Percentiles rank a stretch among this genome's conserved stretches.
Evolutionary conservation across 352 stramenopile species (phyloP).

Genomic region (Phytophthora tentaculata): DNA sequence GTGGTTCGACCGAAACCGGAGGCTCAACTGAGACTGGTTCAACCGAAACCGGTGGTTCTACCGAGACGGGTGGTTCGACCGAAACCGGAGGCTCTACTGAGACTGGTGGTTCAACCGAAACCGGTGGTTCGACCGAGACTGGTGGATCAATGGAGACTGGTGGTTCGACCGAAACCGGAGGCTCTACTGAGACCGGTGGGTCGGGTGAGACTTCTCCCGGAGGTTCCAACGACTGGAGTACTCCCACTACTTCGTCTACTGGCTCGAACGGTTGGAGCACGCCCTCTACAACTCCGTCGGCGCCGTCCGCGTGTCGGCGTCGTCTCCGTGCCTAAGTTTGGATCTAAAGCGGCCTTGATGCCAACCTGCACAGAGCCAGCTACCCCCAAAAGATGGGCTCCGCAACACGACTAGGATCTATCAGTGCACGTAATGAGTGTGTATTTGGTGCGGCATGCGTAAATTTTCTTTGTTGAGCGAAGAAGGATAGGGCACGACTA

Average conservation of each 20-base stretch:
- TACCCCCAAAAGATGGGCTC: background rate
- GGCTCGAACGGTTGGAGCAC: constrained; percentile 28
- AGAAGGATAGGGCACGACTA: too few species aligned
- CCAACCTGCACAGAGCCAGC: too few species aligned
- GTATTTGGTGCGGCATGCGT: constrained; percentile 23
- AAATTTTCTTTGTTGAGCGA: too few species aligned
- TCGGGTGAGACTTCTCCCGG: constrained; percentile 10
- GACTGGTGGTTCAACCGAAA: constrained; percentile 13
- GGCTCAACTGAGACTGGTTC: constrained; percentile 13
- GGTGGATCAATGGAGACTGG: constrained; percentile 1
- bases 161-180: constrained; percentile 8
- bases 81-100: constrained; percentile 12
- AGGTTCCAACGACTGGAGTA: constrained; percentile 25
- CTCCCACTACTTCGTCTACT: constrained; percentile 17
- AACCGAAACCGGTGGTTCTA: constrained; percentile 1
- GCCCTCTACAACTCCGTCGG: constrained; percentile 18
- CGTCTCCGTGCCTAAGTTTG: constrained; percentile 32
- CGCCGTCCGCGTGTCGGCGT: constrained; percentile 25
- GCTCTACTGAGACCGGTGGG: constrained; percentile 2
- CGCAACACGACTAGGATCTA: constrained; percentile 10
- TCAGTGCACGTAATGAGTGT: constrained; percentile 23
- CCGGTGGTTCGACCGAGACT: constrained; percentile 12
- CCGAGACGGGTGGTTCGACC: constrained; percentile 1
- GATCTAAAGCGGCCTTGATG: constrained; percentile 6
- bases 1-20: constrained; percentile 12